Base-by-base conservation (phyloP, 2,329 filamentous ascomycete species). In the Pseudocercospora fuligena region DNA sequence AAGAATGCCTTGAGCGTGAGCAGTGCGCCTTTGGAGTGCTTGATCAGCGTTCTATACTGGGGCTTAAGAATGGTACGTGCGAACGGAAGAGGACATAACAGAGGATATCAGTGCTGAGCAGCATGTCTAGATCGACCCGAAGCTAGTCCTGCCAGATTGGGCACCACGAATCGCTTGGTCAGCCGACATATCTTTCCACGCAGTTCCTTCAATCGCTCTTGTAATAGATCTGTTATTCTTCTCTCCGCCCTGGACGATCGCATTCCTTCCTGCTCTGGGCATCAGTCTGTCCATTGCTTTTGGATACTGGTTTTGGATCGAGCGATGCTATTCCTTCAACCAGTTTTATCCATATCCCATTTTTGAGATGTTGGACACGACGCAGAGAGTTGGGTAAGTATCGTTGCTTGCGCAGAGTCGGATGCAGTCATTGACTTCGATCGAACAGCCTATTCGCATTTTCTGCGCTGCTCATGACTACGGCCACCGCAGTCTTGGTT, bases 341-440 rank as follows among this genome's bases (percentile, higher is more conserved):
- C 87, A 89, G 62, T 89, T 85, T 72, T 96, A 97, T 73, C 93
- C 93, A 0, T 97, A 97, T 78, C 93, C 94, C 1, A 85, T 97
- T 27, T 94, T 97, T 70, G 89, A 84, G 8, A 77, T 91, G 53
- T 81, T 96, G 49, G 85, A 83, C 59, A 90, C 88, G 0, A 76
- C 81, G 58, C 89, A 93, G 74, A 86, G 94, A 21, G 81, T 89
- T 8, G 80, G 86, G 0, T 82, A 12, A 71, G 72, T 66, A 58
- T 43, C 14, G 23, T 23, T 14, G 23, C 19, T 23, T 14, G 12
- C 8, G 5, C 5, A 3, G 33, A 16, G 2, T 33, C 2, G 31
- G 14, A 53, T n/a, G 14, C 60, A 40, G 7, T 49, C 14, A 33
- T 54, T 60, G 27, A 63, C 33, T 53, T 43, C 6, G 0, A 80